phyloP scores from a whole-genome alignment of 352 stramenopile species.

The Plasmopara muralis region DNA sequence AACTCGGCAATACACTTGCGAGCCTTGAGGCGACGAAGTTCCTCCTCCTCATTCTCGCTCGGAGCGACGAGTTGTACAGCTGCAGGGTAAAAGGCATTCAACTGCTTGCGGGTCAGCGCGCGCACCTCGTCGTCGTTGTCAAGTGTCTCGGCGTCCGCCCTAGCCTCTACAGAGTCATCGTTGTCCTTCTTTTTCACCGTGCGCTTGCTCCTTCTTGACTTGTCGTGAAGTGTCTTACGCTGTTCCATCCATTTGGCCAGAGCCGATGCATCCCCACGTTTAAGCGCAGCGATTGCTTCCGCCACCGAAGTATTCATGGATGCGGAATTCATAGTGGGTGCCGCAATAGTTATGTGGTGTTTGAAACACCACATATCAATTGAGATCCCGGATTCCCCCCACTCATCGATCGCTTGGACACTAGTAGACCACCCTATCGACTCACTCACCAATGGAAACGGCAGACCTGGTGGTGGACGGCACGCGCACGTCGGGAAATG shows the following conservation, averaged over 20 bases:
- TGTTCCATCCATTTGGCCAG: slow-evolving; percentile 33
- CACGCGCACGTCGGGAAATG: slow-evolving; percentile 88
- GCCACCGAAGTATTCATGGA: slow-evolving; percentile 17
- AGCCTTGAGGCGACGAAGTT: slow-evolving; percentile 24
- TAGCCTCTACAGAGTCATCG: slow-evolving; percentile 8
- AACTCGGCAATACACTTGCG: slow-evolving; percentile 50
- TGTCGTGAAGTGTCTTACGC: slow-evolving; percentile 25
- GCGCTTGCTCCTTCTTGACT: slow-evolving; percentile 14
- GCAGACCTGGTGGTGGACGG: slow-evolving; percentile 86
- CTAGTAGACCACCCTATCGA: slow-evolving; percentile 15
- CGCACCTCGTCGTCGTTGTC: slow-evolving; percentile 46
- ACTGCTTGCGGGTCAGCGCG: slow-evolving; percentile 32
- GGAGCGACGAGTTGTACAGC: slow-evolving; percentile 27
- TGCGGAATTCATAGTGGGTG: too few species aligned
- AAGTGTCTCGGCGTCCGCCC: slow-evolving; percentile 7
- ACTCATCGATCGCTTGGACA: slow-evolving; percentile 30
- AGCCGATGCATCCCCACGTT: slow-evolving; percentile 24
- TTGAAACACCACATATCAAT: slow-evolving; percentile 13
- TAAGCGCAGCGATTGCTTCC: slow-evolving; percentile 39
- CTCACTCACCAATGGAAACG: slow-evolving; percentile 39
- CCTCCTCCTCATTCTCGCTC: slow-evolving; percentile 23
- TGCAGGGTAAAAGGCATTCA: slow-evolving; percentile 50
- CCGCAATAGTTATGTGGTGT: slow-evolving; percentile 10
- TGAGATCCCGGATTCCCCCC: slow-evolving; percentile 28
- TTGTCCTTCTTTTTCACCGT: slow-evolving; percentile 25